Evolutionary conservation across 2,329 filamentous ascomycete species (phyloP).

Genomic region (Fonsecaea multimorphosa): DNA sequence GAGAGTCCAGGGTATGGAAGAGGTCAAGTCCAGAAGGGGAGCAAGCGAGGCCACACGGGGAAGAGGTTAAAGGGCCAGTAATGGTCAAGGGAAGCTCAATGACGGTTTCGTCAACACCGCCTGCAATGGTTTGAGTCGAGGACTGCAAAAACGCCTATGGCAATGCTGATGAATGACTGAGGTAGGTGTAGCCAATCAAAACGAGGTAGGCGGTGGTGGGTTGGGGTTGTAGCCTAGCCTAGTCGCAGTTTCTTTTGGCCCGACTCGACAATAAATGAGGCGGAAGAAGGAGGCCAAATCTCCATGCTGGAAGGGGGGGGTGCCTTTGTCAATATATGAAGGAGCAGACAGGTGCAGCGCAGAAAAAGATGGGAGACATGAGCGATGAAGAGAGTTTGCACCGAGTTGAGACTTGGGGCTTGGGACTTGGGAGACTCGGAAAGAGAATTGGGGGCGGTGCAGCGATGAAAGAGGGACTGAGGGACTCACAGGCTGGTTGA

Average conservation of each 20-base stretch:
- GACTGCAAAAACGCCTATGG: neutral
- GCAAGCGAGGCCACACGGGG: neutral
- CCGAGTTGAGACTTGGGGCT: neutral
- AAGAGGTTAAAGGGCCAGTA: neutral
- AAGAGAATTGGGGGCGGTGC: neutral
- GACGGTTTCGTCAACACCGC: neutral
- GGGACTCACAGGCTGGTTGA: neutral
- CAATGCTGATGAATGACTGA: neutral
- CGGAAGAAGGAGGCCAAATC: constrained; percentile 3
- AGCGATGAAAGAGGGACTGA: neutral
- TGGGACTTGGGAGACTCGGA: neutral
- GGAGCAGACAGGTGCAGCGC: neutral
- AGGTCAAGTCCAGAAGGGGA: neutral
- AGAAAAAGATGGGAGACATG: neutral
- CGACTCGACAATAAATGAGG: constrained; percentile 3
- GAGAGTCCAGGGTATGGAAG: neutral
- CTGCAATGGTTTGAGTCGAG: neutral
- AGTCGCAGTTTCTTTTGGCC: neutral
- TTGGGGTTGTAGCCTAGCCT: neutral
- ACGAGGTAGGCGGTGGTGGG: neutral
- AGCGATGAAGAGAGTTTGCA: constrained; percentile 2
- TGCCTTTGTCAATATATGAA: neutral
- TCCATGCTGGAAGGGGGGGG: neutral
- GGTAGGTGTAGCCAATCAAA: constrained; percentile 6
- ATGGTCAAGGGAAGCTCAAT: neutral